Conservation (phyloP, 2,329 filamentous ascomycete species). For the Metarhizium guizhouense region DNA sequence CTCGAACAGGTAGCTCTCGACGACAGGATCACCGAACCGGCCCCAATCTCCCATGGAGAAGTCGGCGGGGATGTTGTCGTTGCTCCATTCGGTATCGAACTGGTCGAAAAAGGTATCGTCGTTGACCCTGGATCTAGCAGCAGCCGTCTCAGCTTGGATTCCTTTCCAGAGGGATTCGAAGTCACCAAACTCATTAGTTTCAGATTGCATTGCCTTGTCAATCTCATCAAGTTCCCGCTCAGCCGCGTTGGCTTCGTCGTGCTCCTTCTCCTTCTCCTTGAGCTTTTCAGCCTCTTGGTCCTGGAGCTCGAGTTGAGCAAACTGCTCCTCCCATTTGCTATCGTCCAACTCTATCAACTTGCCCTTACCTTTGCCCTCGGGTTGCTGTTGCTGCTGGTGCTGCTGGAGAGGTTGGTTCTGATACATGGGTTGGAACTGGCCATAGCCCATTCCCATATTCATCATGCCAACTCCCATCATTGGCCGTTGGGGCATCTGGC, state of each 20-base stretch:
- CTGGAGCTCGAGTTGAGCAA: conserved; percentile 73
- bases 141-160: conserved; percentile 67
- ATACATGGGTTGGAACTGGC: conserved; percentile 40
- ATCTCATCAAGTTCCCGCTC: conserved; percentile 83
- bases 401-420: conserved; percentile 36
- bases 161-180: conserved; percentile 87
- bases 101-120: conserved; percentile 53
- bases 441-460: conserved; percentile 43
- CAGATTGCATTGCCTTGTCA: conserved; percentile 59
- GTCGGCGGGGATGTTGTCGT: conserved; percentile 44
- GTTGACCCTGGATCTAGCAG: conserved; percentile 63
- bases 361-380: conserved; percentile 67
- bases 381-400: conserved; percentile 29
- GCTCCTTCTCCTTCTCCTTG: conserved; percentile 39
- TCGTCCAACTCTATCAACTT: conserved; percentile 94
- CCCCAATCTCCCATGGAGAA: conserved; percentile 57
- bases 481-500: conserved; percentile 42
- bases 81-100: conserved; percentile 73
- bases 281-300: conserved; percentile 39
- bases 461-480: conserved; percentile 48
- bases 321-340: conserved; percentile 91
- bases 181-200: conserved; percentile 70
- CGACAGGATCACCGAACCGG: conserved; percentile 61
- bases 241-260: conserved; percentile 59
- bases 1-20: conserved; percentile 92